Conservation (phyloP, 192 early-diverging fungal genomes). For the Coemansia sp. region DNA sequence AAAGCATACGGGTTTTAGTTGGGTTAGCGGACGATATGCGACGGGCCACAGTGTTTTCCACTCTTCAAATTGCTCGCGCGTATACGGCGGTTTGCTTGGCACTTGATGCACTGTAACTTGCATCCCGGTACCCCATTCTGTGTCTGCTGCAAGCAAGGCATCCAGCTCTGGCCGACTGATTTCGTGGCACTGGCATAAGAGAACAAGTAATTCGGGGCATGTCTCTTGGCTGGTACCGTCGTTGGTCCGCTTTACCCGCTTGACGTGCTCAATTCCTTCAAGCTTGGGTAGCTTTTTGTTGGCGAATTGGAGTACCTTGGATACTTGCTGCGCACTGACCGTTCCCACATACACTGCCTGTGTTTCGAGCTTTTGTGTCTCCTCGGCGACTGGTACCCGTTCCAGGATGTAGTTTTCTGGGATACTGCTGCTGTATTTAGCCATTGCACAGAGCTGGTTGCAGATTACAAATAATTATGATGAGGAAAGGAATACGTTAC, state of each 20-base stretch:
- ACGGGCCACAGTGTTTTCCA: slow-evolving; percentile 86
- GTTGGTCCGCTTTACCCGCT: slow-evolving; percentile 33
- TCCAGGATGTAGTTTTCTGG: slow-evolving; percentile 13
- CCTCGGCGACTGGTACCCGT: slow-evolving; percentile 33
- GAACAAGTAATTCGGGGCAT: slow-evolving; percentile 7
- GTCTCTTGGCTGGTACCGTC: neutral
- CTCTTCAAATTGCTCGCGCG: slow-evolving; percentile 66
- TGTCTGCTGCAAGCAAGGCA: neutral
- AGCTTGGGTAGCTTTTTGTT: slow-evolving; percentile 25
- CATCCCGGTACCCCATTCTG: slow-evolving; percentile 21
- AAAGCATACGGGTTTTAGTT: slow-evolving; percentile 13
- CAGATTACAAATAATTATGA: neutral
- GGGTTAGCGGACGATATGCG: slow-evolving; percentile 58
- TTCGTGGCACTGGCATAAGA: slow-evolving; percentile 35
- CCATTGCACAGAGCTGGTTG: neutral
- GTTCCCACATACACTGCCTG: slow-evolving; percentile 27
- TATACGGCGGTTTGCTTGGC: slow-evolving; percentile 64
- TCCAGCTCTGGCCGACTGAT: slow-evolving; percentile 12
- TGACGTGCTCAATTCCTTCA: slow-evolving; percentile 40
- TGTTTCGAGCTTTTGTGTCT: slow-evolving; percentile 35
- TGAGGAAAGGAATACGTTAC: neutral
- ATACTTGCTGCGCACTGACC: slow-evolving; percentile 17
- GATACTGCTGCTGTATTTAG: neutral
- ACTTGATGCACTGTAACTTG: slow-evolving; percentile 35
- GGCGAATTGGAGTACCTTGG: slow-evolving; percentile 23